A percentile compares a stretch with the other conserved stretches of the same genome.
These are phyloP conservation scores for Aspergillus sp. DNA, from an alignment of 2,329 filamentous ascomycete genomes.

Conservation along the genomic window DNA sequence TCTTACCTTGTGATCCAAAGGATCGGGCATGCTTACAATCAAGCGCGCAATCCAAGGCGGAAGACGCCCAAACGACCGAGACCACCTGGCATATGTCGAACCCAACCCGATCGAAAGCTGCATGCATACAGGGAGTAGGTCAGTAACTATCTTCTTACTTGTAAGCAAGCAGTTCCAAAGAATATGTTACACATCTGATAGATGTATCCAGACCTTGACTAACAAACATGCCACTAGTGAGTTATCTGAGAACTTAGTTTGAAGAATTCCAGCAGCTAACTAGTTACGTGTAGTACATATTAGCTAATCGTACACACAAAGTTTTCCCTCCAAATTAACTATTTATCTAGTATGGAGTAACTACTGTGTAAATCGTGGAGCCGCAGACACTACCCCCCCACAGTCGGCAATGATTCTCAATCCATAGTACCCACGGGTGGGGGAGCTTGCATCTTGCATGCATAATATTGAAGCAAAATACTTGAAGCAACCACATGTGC, in stretches of 20 bases:
- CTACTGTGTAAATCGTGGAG: background rate
- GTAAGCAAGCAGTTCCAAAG: background rate
- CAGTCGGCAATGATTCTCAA: background rate
- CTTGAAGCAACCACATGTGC: background rate
- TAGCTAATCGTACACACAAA: no score
- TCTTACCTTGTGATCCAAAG: no score
- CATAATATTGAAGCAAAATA: slow-evolving; percentile 1
- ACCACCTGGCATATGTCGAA: background rate
- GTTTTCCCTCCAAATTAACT: no score
- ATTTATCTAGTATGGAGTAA: no score
- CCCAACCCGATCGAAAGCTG: no score
- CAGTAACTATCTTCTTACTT: no score
- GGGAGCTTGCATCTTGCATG: background rate
- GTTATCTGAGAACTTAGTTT: no score
- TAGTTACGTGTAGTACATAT: no score
- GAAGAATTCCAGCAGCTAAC: no score
- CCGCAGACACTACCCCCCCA: background rate
- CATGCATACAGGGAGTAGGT: no score
- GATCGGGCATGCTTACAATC: background rate
- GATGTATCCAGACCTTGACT: background rate
- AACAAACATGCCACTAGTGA: no score
- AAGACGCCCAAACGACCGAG: background rate
- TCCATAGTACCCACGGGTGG: background rate
- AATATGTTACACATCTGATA: background rate
- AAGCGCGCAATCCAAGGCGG: background rate